Conservation (phyloP, 192 early-diverging fungal genomes). For the Pecoramyces ruminantium region DNA sequence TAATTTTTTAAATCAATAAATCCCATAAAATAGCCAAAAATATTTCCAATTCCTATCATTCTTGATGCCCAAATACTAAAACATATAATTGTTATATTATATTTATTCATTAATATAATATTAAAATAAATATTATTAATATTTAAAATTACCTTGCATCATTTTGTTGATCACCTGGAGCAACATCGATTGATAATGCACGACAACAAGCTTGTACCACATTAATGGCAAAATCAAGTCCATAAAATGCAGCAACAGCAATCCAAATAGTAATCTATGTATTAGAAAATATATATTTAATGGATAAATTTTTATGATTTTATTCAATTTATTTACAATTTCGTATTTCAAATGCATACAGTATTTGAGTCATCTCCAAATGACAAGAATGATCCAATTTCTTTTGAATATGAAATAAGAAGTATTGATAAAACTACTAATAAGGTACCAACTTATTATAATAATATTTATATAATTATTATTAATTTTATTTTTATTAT, state of each 20-base stretch:
- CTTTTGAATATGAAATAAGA: constrained; percentile 57
- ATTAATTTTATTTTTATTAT: no score
- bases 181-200: constrained; percentile 70
- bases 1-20: constrained; percentile 53
- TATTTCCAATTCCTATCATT: constrained; percentile 69
- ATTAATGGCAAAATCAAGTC: constrained; percentile 89
- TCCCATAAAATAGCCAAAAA: constrained; percentile 72
- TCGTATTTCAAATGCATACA: background rate
- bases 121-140: no score
- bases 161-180: constrained; percentile 64
- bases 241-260: constrained; percentile 70
- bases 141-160: constrained; percentile 21
- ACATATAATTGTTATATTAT: no score
- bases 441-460: constrained; percentile 24
- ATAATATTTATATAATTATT: no score
- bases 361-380: background rate
- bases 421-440: constrained; percentile 46
- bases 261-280: constrained; percentile 9
- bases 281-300: constrained; percentile 3
- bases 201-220: constrained; percentile 68
- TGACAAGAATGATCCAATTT: constrained; percentile 16
- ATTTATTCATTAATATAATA: no score
- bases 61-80: constrained; percentile 66
- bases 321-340: background rate
- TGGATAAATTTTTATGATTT: background rate